phyloP scores from a whole-genome alignment of 2,329 filamentous ascomycete species.

The Fusarium sp. region DNA sequence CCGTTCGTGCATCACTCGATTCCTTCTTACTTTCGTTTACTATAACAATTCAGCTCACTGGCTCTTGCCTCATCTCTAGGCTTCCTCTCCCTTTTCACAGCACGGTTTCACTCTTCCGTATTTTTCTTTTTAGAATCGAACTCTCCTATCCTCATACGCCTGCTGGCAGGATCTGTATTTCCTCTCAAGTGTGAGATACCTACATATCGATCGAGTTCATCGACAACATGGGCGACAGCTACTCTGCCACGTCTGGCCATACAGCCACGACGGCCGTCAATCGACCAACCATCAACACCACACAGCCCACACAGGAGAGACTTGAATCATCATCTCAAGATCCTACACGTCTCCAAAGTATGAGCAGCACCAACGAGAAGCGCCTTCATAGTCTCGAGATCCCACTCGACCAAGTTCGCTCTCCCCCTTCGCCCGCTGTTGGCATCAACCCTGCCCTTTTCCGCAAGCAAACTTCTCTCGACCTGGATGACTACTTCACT shows the following conservation, averaged over 20 bases:
- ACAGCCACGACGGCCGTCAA: conserved; percentile 31
- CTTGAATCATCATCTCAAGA: conserved; percentile 12
- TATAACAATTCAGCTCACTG: not conserved
- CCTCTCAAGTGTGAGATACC: not conserved
- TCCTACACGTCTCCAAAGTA: conserved; percentile 26
- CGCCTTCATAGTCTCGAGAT: conserved; percentile 45
- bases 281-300: conserved; percentile 35
- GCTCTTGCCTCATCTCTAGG: conserved; percentile 7
- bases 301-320: conserved; percentile 1
- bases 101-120: not conserved
- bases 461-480: conserved; percentile 53
- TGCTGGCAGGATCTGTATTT: conserved; percentile 42
- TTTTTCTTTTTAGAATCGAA: not conserved
- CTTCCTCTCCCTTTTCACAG: conserved; percentile 10
- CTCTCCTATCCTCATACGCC: conserved; percentile 14
- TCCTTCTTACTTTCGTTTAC: conserved; percentile 31
- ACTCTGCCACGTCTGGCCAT: conserved; percentile 32
- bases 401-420: conserved; percentile 46
- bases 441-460: conserved; percentile 47
- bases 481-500: conserved; percentile 71
- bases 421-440: conserved; percentile 48
- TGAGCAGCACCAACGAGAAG: conserved; percentile 26
- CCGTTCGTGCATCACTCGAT: conserved; percentile 21
- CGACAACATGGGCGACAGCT: conserved; percentile 40
- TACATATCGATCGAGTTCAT: conserved; percentile 2